These are phyloP conservation scores for Rhodotorula sp. DNA, from an alignment of 1,284 basidiomycete species.

Conservation along the genomic window DNA sequence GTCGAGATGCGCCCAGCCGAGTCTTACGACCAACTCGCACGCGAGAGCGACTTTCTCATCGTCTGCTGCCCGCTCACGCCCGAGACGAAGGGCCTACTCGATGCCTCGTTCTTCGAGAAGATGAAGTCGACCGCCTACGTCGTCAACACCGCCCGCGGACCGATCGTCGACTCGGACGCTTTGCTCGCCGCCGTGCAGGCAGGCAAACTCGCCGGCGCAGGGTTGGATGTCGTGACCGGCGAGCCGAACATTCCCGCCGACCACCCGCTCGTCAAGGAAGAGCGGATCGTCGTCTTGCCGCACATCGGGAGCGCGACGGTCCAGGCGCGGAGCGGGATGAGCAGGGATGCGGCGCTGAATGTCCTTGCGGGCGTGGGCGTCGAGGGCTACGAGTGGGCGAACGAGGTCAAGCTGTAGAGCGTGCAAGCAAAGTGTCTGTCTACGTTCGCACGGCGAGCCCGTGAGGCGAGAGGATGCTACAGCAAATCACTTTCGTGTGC, in stretches of 20 bases:
- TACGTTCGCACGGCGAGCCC: too few relatives aligned
- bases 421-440: not conserved
- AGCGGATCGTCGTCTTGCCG: conserved; percentile 66
- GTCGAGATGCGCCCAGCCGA: conserved; percentile 31
- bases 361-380: conserved; percentile 43
- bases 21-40: conserved; percentile 62
- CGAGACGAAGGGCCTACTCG: conserved; percentile 69
- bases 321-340: conserved; percentile 65
- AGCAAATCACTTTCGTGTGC: too few relatives aligned
- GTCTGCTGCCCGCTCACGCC: conserved; percentile 76
- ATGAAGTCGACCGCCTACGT: conserved; percentile 83
- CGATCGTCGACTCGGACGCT: conserved; percentile 78
- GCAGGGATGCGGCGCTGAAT: conserved; percentile 40
- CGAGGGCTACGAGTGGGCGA: conserved; percentile 34
- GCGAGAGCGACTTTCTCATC: conserved; percentile 73
- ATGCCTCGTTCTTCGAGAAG: conserved; percentile 65
- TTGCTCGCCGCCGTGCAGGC: conserved; percentile 73
- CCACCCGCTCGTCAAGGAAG: conserved; percentile 75
- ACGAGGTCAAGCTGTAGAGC: conserved; percentile 25
- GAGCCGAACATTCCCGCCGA: conserved; percentile 74
- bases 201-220: conserved; percentile 83
- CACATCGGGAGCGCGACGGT: conserved; percentile 87
- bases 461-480: too few relatives aligned
- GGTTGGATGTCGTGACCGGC: conserved; percentile 88
- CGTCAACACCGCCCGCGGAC: conserved; percentile 67